Evolutionary conservation across 139 green algal species (phyloP), one percentile per base, ranked within the genome.

Genomic region (Micromonas commoda): DNA sequence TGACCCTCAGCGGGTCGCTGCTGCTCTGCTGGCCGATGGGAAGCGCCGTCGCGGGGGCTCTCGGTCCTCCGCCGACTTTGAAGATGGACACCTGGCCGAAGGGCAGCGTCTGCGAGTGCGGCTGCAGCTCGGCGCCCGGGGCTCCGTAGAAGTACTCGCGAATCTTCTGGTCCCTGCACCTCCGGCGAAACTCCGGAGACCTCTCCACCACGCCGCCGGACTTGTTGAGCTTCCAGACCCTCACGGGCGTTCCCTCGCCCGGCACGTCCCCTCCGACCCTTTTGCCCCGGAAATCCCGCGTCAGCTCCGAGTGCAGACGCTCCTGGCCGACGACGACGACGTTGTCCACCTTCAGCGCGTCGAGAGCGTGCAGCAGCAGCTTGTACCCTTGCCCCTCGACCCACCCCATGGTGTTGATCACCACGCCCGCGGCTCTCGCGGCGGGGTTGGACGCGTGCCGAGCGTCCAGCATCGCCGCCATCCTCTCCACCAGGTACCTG

Each of bases 331-430:
- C 70, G 29, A 96, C 91, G 24, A 96, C 35, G 57, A 96, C 87
- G 26, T 90, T 84, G 53, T 95, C 89, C 3, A 83, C 82, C 82
- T 90, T 82, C 33, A 88, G 37, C 0, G 85, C 72, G 34, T 79
- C 26, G 23, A 94, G 85, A 19, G 85, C 82, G 81, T 97, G 87
- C 64, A 93, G 68, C 35, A 97, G 83, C 70, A 97, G 89, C 64
- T 96, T 88, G 73, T 95, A 97, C 1, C 93, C 93, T 19, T 93
- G 76, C 23, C 87, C 93, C 6, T 96, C 89, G 2, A 96, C 73
- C 88, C 90, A 97, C 28, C 93, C 93, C 85, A 96, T 92, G 0
- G 92, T 96, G 88, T 98, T 98, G 73, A 97, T 85, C 20, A 98
- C 57, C 68, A 92, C 80, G 2, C 93, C 93, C 0, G 85, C 81